Percentiles rank a stretch among this genome's conserved stretches.
Evolutionary conservation across 2,329 filamentous ascomycete species (phyloP).

Genomic region (Aspergillus jensenii): DNA sequence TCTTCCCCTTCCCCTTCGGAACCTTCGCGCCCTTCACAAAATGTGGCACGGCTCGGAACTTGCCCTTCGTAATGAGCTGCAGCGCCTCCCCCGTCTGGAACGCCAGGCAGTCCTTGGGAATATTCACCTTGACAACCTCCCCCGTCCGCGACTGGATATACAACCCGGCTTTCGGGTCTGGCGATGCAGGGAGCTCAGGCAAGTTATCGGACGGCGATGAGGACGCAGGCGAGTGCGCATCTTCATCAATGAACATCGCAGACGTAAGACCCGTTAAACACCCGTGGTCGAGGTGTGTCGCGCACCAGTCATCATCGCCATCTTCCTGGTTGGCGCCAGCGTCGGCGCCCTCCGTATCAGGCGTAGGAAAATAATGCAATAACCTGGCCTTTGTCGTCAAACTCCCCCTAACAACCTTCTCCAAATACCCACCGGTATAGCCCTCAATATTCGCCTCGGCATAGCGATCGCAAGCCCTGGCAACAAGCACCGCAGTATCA

Average conservation of each 20-base stretch:
- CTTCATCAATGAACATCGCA: slow-evolving; percentile 93
- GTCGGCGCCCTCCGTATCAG: not conserved
- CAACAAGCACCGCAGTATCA: slow-evolving; percentile 83
- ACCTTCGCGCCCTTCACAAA: slow-evolving; percentile 78
- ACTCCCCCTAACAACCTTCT: slow-evolving; percentile 81
- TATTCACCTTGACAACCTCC: slow-evolving; percentile 83
- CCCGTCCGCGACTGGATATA: slow-evolving; percentile 89
- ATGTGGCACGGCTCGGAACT: slow-evolving; percentile 92
- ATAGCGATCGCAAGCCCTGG: slow-evolving; percentile 84
- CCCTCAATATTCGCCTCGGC: slow-evolving; percentile 74
- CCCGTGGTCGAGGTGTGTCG: slow-evolving; percentile 75
- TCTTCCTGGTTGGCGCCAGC: slow-evolving; percentile 1
- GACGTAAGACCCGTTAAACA: slow-evolving; percentile 92
- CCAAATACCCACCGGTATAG: slow-evolving; percentile 77
- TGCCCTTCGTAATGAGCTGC: slow-evolving; percentile 85
- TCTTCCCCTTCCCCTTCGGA: slow-evolving; percentile 48
- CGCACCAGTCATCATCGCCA: slow-evolving; percentile 93
- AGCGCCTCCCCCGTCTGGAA: slow-evolving; percentile 96
- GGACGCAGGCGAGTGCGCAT: slow-evolving; percentile 35
- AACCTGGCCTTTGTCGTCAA: slow-evolving; percentile 87
- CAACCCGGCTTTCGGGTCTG: slow-evolving; percentile 82
- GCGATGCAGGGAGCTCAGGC: slow-evolving; percentile 70
- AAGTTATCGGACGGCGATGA: slow-evolving; percentile 48
- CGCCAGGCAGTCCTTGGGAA: slow-evolving; percentile 85
- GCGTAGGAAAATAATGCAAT: slow-evolving; percentile 81